phyloP scores from a whole-genome alignment of 2,329 filamentous ascomycete genomes.

The Zelopaecilomyces penicillatus region DNA sequence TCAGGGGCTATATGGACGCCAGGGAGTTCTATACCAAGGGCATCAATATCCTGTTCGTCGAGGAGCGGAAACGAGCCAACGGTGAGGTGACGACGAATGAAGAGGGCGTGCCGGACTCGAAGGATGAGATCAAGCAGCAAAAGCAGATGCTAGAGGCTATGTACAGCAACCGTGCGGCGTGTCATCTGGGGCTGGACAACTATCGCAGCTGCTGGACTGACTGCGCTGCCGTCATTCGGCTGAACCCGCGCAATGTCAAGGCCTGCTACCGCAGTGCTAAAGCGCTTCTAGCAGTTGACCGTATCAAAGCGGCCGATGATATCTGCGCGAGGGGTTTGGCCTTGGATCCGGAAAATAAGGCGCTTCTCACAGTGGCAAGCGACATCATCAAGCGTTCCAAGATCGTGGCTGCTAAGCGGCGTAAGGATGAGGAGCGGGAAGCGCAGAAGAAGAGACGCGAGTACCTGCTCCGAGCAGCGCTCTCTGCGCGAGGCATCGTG shows the following conservation, averaged over 20 bases:
- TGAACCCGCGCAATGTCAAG: constrained; percentile 79
- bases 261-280: constrained; percentile 78
- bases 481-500: constrained; percentile 62
- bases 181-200: constrained; percentile 81
- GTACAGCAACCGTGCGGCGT: constrained; percentile 81
- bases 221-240: constrained; percentile 67
- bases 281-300: constrained; percentile 71
- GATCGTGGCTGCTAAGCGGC: constrained; percentile 45
- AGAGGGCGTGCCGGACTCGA: constrained; percentile 25
- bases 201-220: constrained; percentile 81
- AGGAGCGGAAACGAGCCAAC: constrained; percentile 47
- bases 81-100: constrained; percentile 25
- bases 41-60: constrained; percentile 59
- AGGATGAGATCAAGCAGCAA: constrained; percentile 54
- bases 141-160: constrained; percentile 62
- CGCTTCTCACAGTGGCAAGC: constrained; percentile 52
- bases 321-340: constrained; percentile 65
- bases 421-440: constrained; percentile 46
- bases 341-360: constrained; percentile 60
- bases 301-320: constrained; percentile 71
- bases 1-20: constrained; percentile 69
- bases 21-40: constrained; percentile 88
- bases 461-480: constrained; percentile 54
- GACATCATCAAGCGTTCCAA: constrained; percentile 56
- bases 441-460: constrained; percentile 48